A percentile compares a stretch with the other conserved stretches of the same genome.
These are phyloP conservation scores for Stenocarpella maydis DNA, from an alignment of 2,329 filamentous ascomycete genomes.

Conservation along the genomic window DNA sequence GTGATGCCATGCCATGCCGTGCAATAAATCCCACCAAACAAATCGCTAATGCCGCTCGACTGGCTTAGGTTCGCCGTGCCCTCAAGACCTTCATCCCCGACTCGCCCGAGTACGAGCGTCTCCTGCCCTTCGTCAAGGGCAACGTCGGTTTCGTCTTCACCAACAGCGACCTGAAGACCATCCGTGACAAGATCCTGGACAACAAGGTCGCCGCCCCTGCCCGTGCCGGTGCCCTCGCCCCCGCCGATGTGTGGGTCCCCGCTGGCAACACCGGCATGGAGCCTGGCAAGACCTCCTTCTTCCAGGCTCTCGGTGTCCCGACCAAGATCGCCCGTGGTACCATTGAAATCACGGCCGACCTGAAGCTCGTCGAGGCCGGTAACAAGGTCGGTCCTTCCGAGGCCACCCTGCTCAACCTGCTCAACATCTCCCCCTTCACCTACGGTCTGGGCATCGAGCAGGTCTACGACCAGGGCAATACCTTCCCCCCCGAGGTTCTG, in stretches of 20 bases:
- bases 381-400: constrained; percentile 98
- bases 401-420: constrained; percentile 98
- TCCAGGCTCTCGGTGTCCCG: constrained; percentile 99
- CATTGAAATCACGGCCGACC: constrained; percentile 98
- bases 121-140: constrained; percentile 94
- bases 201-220: constrained; percentile 99
- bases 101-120: constrained; percentile 96
- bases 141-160: constrained; percentile 99
- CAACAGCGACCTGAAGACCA: constrained; percentile 91
- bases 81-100: constrained; percentile 93
- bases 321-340: constrained; percentile 99
- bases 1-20: constrained; percentile 39
- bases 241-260: constrained; percentile 91
- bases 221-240: constrained; percentile 96
- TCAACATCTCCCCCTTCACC: constrained; percentile 99
- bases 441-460: constrained; percentile 97
- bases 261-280: constrained; percentile 99
- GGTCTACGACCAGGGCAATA: constrained; percentile 98
- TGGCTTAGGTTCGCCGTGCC: constrained; percentile 83
- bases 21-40: not conserved
- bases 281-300: constrained; percentile 99
- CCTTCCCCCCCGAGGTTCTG: constrained; percentile 84
- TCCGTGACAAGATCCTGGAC: constrained; percentile 91
- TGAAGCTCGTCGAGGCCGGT: constrained; percentile 95
- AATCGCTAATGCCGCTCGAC: not conserved